These are phyloP conservation scores for Lasiodiplodia citricola DNA, from an alignment of 2,329 filamentous ascomycete species.

Conservation along the genomic window DNA sequence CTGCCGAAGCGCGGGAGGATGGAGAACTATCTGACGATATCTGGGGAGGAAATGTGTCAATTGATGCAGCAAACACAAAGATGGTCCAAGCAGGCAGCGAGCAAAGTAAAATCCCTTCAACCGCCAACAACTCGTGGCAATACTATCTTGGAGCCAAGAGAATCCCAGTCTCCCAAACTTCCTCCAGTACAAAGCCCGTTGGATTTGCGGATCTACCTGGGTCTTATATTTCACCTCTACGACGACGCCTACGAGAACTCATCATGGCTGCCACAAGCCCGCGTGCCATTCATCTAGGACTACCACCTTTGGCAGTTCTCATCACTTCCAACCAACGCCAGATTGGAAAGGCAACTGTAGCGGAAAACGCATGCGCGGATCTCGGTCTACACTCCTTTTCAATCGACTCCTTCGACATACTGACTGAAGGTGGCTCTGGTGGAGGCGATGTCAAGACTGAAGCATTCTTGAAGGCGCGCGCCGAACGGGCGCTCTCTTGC, in stretches of 20 bases:
- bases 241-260: slow-evolving; percentile 76
- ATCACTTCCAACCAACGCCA: slow-evolving; percentile 90
- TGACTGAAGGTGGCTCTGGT: slow-evolving; percentile 87
- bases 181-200: slow-evolving; percentile 65
- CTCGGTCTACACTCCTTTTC: slow-evolving; percentile 88
- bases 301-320: slow-evolving; percentile 87
- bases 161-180: slow-evolving; percentile 59
- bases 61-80: slow-evolving; percentile 84
- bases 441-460: slow-evolving; percentile 94
- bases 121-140: slow-evolving; percentile 79
- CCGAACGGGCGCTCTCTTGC: slow-evolving; percentile 87
- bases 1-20: slow-evolving; percentile 60
- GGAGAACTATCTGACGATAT: slow-evolving; percentile 68
- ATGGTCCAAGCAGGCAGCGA: slow-evolving; percentile 92
- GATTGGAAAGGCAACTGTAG: slow-evolving; percentile 87
- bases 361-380: slow-evolving; percentile 78
- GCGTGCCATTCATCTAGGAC: slow-evolving; percentile 81
- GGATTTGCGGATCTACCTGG: slow-evolving; percentile 46
- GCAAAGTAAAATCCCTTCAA: slow-evolving; percentile 78
- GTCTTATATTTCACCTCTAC: slow-evolving; percentile 51
- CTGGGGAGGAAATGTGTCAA: slow-evolving; percentile 85
- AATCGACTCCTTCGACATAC: slow-evolving; percentile 90
- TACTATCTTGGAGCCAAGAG: slow-evolving; percentile 84
- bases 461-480: slow-evolving; percentile 83
- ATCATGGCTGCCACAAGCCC: slow-evolving; percentile 88